Evolutionary conservation across 768 basidiomycete species (phyloP), one percentile per base, ranked within the genome.

Genomic region (Podaxis rugospora): DNA sequence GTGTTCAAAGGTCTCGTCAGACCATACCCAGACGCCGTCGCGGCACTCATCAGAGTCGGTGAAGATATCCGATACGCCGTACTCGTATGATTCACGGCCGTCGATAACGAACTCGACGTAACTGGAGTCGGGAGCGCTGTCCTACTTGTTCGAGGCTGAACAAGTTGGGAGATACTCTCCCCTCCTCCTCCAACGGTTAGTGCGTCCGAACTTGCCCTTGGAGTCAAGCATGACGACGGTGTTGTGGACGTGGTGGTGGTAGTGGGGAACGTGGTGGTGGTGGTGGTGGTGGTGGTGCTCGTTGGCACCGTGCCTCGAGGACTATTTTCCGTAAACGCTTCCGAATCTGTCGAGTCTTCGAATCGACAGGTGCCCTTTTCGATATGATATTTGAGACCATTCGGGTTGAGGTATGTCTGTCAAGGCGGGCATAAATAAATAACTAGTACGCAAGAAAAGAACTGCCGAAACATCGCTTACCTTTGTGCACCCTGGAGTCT

Each of bases 381-480:
- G 54, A 85, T 70, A 65, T 88, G 87, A 65, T 89, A 87, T 68
- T 85, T 85, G 50, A 88, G 74, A 9, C 88, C 87, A 63, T 87
- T 88, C 6, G 84, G 80, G 69, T 86, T 87, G 44, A 86, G 78
- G 66, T 89, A 89, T 28, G 80, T 71, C 80, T 86, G 18, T 42
- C 14, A 25, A 40, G 18, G 49, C 14, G 40, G n/a, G 49, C 11
- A 40, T 51, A 10, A 61, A 47, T 5, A n/a, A 46, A 47, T 4
- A n/a, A 46, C 14, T 18, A 21, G 42, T 46, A 10, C 9, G 18
- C 4, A 18, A 52, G 16, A 37, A 49, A 51, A 16, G 37, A 49
- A 51, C 57, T 23, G n/a, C 7, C 35, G n/a, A n/a, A 11, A 51
- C 27, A 44, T 63, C 62, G 64, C 74, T 59, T 63, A 78, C 80